Percentiles rank a stretch among this genome's conserved stretches.
Evolutionary conservation across 73 alveolate species (phyloP).

Genomic region (Paramecium tetraurelia): DNA sequence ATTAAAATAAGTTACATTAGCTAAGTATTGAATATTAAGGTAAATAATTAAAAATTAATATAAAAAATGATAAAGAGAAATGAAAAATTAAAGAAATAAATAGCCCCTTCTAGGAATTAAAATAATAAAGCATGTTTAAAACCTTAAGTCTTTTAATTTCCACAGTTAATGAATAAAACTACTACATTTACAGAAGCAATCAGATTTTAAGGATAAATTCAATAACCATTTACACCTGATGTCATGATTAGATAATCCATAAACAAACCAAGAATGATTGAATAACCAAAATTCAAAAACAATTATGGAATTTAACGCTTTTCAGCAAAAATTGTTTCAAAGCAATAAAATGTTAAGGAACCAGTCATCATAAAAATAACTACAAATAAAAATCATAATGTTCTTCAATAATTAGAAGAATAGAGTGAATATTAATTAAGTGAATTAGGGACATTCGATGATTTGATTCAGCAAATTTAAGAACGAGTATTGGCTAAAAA

Average conservation of each 20-base stretch:
- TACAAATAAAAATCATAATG: neutral
- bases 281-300: neutral
- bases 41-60: neutral
- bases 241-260: neutral
- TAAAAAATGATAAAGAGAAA: neutral
- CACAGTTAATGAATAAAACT: neutral
- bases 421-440: conserved; percentile 27
- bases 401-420: neutral
- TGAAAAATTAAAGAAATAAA: neutral
- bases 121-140: neutral
- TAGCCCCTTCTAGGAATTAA: neutral
- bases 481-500: neutral
- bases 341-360: neutral
- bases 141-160: conserved; percentile 32
- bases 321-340: conserved; percentile 13
- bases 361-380: conserved; percentile 5
- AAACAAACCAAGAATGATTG: neutral
- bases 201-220: neutral
- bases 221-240: neutral
- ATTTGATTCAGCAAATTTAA: neutral
- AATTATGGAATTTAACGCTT: neutral
- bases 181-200: neutral
- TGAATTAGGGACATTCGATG: conserved; percentile 43
- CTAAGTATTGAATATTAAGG: neutral
- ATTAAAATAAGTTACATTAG: too few relatives aligned